Conservation (phyloP, 345 rosid species). For the Gossypioides kirkii region DNA sequence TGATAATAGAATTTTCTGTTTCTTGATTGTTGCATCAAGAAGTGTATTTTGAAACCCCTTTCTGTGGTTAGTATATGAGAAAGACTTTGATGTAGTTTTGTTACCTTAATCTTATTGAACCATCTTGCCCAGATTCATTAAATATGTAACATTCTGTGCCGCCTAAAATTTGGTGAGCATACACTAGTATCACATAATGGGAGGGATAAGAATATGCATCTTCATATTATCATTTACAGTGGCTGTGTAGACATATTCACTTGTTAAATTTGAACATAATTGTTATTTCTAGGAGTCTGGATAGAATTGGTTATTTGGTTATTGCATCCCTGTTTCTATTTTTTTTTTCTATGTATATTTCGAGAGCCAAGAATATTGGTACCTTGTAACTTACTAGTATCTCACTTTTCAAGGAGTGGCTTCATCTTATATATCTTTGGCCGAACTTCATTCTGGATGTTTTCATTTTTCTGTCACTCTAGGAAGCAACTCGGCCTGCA, state of each 20-base stretch:
- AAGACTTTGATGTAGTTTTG: neutral
- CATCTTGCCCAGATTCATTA: neutral
- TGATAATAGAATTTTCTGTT: neutral
- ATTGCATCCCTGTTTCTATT: neutral
- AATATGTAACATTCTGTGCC: neutral
- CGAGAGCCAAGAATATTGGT: neutral
- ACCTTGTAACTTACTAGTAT: neutral
- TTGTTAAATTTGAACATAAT: neutral
- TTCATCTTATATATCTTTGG: neutral
- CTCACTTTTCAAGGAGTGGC: neutral
- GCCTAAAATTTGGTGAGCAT: neutral
- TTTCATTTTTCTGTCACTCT: constrained; percentile 18
- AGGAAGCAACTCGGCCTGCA: constrained; percentile 92
- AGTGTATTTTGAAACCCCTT: neutral
- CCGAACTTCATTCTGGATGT: neutral
- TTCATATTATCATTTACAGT: neutral
- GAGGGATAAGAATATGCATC: neutral
- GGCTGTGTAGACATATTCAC: neutral
- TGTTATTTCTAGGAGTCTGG: neutral
- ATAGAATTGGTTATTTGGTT: neutral
- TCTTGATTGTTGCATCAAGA: neutral
- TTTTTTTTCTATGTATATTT: neutral
- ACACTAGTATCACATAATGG: neutral
- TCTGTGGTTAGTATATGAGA: neutral
- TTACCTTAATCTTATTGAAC: neutral